Evolutionary conservation across 768 basidiomycete species (phyloP).

Genomic region (Russula sp.): DNA sequence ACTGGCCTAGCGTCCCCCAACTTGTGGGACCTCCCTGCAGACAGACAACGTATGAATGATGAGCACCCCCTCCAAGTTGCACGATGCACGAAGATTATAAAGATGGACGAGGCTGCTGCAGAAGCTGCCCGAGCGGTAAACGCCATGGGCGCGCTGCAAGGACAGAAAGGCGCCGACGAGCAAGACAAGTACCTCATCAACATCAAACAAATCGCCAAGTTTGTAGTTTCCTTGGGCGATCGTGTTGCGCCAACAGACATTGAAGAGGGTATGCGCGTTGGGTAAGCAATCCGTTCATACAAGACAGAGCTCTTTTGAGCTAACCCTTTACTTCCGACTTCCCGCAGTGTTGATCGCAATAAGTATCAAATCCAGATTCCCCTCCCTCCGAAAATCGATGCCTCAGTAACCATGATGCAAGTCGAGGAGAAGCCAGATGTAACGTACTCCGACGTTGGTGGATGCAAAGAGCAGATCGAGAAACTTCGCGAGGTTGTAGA

Average conservation of each 20-base stretch:
- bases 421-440: slow-evolving; percentile 98
- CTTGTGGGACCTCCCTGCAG: slow-evolving; percentile 93
- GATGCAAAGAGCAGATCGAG: slow-evolving; percentile 99
- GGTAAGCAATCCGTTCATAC: slow-evolving; percentile 46
- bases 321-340: not conserved
- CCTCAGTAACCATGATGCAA: slow-evolving; percentile 99
- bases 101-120: slow-evolving; percentile 65
- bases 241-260: slow-evolving; percentile 97
- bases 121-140: slow-evolving; percentile 76
- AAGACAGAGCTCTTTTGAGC: slow-evolving; percentile 1
- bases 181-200: slow-evolving; percentile 99
- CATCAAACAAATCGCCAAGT: slow-evolving; percentile 99
- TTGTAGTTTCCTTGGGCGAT: slow-evolving; percentile 95
- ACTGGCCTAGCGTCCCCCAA: slow-evolving; percentile 96
- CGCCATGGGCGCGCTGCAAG: slow-evolving; percentile 66
- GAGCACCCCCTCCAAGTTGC: slow-evolving; percentile 96
- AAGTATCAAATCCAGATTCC: slow-evolving; percentile 99
- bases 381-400: slow-evolving; percentile 96
- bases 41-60: slow-evolving; percentile 82
- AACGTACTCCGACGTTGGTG: slow-evolving; percentile 95
- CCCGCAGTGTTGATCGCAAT: slow-evolving; percentile 77
- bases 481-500: slow-evolving; percentile 98
- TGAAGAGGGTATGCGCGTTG: slow-evolving; percentile 99
- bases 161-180: slow-evolving; percentile 96
- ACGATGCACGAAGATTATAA: slow-evolving; percentile 97